Conservation (phyloP, 805 yeast species). For the Candida chilensis region DNA sequence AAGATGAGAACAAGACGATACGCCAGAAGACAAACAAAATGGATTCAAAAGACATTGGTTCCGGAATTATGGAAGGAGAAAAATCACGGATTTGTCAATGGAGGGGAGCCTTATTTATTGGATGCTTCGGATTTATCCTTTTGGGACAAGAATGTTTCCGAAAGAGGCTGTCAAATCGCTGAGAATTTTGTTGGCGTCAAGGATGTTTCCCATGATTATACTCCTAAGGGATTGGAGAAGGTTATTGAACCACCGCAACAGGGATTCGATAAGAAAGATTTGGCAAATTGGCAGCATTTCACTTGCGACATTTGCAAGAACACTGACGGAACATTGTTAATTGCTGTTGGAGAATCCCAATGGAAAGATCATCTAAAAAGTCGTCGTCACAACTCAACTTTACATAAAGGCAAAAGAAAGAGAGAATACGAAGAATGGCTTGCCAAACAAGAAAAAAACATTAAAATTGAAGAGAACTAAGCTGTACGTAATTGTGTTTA, state of each 20-base stretch:
- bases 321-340: slow-evolving; percentile 39
- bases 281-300: slow-evolving; percentile 54
- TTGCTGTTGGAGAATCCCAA: slow-evolving; percentile 65
- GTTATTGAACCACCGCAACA: slow-evolving; percentile 7
- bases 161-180: slow-evolving; percentile 46
- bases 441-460: slow-evolving; percentile 4
- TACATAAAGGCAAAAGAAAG: slow-evolving; percentile 38
- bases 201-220: slow-evolving; percentile 7
- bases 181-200: slow-evolving; percentile 14
- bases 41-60: slow-evolving; percentile 71
- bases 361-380: slow-evolving; percentile 65
- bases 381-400: slow-evolving; percentile 53
- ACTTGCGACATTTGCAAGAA: slow-evolving; percentile 60
- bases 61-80: slow-evolving; percentile 47
- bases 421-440: slow-evolving; percentile 42
- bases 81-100: slow-evolving; percentile 36
- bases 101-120: slow-evolving; percentile 57
- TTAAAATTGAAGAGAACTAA: too few relatives aligned
- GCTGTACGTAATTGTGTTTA: too few relatives aligned
- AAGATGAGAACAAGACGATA: slow-evolving; percentile 77
- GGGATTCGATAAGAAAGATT: slow-evolving; percentile 7
- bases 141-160: slow-evolving; percentile 53
- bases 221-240: slow-evolving; percentile 26
- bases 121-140: slow-evolving; percentile 64
- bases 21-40: slow-evolving; percentile 81